Evolutionary conservation across 2,329 filamentous ascomycete species (phyloP).

Genomic region (Aschersonia sp.): DNA sequence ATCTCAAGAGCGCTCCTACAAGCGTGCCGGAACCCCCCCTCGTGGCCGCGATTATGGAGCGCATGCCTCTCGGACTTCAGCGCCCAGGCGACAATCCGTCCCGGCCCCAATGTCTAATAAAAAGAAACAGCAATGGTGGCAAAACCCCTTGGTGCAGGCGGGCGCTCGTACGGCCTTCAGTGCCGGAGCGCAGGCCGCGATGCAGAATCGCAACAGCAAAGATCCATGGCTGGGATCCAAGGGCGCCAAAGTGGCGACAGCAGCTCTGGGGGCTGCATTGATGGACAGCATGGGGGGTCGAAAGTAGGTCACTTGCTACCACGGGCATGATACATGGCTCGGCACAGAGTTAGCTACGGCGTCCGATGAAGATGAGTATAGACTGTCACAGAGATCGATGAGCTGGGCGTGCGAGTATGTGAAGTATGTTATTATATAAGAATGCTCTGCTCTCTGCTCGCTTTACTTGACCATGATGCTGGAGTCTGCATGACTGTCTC

Average conservation of each 20-base stretch:
- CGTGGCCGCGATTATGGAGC: conserved; percentile 8
- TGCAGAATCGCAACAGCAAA: conserved; percentile 28
- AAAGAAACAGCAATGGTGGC: conserved; percentile 17
- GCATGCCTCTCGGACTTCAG: conserved; percentile 4
- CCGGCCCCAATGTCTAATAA: conserved; percentile 7
- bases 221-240: conserved; percentile 33
- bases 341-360: no score
- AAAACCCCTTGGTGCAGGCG: conserved; percentile 22
- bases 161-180: conserved; percentile 31
- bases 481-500: no score
- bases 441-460: no score
- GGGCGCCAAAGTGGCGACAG: conserved; percentile 32
- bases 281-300: conserved; percentile 29
- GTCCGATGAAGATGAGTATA: no score
- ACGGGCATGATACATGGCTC: no score
- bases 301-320: conserved; percentile 9
- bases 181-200: conserved; percentile 32
- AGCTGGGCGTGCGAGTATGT: no score
- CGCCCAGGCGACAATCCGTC: conserved; percentile 5
- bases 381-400: no score
- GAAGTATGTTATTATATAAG: no score
- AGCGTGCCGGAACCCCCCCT: conserved; percentile 7
- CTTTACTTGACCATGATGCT: no score
- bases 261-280: conserved; percentile 32
- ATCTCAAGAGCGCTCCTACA: conserved; percentile 10